Evolutionary conservation across 345 rosid species (phyloP).

Genomic region (Eutrema heterophyllum): DNA sequence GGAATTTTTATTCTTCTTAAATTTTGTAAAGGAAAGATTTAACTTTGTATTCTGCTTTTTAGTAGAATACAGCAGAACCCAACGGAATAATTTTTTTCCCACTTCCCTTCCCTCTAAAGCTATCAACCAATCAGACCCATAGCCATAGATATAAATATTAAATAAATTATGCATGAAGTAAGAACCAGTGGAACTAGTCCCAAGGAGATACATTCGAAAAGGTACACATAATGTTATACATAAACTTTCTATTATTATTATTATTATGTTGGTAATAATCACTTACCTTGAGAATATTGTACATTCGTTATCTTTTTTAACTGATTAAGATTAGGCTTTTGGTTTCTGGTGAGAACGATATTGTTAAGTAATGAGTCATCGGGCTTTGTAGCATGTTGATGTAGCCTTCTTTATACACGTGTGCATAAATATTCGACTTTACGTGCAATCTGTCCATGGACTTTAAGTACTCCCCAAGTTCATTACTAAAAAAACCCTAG

Average conservation of each 20-base stretch:
- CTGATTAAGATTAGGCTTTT: not conserved
- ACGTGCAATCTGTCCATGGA: conserved; percentile 16
- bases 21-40: no score
- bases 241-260: not conserved
- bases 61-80: no score
- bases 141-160: no score
- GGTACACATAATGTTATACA: not conserved
- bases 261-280: not conserved
- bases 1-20: no score
- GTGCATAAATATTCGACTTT: conserved; percentile 14
- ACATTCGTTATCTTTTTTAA: not conserved
- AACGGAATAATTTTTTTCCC: no score
- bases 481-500: conserved; percentile 17
- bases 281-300: not conserved
- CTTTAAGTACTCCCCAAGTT: conserved; percentile 18
- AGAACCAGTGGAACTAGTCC: not conserved
- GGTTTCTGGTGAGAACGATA: not conserved
- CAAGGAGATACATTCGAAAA: conserved; percentile 8
- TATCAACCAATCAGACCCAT: no score
- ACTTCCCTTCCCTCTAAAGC: no score
- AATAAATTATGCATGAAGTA: no score
- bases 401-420: conserved; percentile 3
- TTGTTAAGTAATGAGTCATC: not conserved
- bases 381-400: not conserved
- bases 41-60: no score